Evolutionary conservation across 345 rosid genomes (phyloP).

Genomic region (Bruguiera sexangula): DNA sequence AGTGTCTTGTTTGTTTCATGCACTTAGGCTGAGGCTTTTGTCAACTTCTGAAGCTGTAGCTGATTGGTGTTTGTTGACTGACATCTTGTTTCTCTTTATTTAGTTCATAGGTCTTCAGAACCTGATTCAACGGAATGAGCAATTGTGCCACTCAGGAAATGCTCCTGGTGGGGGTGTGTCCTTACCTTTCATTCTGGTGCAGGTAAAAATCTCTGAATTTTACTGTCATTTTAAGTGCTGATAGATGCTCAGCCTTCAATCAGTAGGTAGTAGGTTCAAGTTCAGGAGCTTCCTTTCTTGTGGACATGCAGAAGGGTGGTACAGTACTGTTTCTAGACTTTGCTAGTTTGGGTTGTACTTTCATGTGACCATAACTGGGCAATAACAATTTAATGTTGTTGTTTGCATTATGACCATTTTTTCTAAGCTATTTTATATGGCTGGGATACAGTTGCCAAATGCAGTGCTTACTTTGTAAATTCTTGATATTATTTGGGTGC

Average conservation of each 20-base stretch:
- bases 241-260: neutral
- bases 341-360: neutral
- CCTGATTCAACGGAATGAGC: constrained; percentile 78
- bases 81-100: constrained; percentile 24
- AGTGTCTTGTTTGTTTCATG: constrained; percentile 7
- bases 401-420: too few relatives aligned
- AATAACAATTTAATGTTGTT: neutral
- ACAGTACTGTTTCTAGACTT: neutral
- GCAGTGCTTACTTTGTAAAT: too few relatives aligned
- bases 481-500: too few relatives aligned
- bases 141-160: constrained; percentile 66
- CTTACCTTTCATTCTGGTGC: constrained; percentile 95
- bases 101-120: constrained; percentile 88
- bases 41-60: constrained; percentile 11
- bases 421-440: too few relatives aligned
- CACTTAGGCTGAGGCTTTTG: constrained; percentile 10
- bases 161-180: constrained; percentile 89
- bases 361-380: neutral
- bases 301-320: neutral
- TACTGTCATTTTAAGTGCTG: neutral
- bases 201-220: constrained; percentile 48
- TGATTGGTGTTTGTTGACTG: constrained; percentile 1
- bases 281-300: neutral
- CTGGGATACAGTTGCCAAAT: too few relatives aligned
- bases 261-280: neutral